These are phyloP conservation scores for Fusarium sp. DNA, from an alignment of 2,329 filamentous ascomycete species.

Conservation along the genomic window DNA sequence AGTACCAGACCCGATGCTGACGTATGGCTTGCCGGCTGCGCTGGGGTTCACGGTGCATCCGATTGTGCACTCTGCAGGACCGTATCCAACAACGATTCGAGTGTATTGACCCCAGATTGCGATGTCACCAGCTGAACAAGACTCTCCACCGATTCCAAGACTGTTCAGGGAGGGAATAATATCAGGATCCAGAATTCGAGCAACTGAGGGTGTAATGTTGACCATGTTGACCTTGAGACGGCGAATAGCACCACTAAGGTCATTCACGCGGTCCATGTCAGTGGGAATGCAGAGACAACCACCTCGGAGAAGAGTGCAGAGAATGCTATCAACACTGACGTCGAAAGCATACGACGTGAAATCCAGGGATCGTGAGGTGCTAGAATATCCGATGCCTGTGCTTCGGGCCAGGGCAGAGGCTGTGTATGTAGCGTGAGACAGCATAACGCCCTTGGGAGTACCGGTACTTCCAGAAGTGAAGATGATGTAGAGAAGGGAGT, in stretches of 20 bases:
- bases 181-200: conserved; percentile 58
- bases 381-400: conserved; percentile 54
- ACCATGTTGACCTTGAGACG: conserved; percentile 61
- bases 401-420: conserved; percentile 49
- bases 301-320: conserved; percentile 62
- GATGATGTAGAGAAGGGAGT: conserved; percentile 65
- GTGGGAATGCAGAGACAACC: conserved; percentile 67
- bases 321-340: conserved; percentile 65
- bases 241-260: conserved; percentile 59
- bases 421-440: conserved; percentile 61
- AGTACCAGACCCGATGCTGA: conserved; percentile 61
- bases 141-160: conserved; percentile 63
- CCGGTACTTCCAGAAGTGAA: conserved; percentile 76
- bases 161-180: conserved; percentile 60
- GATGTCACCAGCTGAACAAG: conserved; percentile 64
- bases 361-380: conserved; percentile 57
- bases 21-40: conserved; percentile 48
- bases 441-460: conserved; percentile 71
- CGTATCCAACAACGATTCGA: conserved; percentile 64
- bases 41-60: conserved; percentile 62
- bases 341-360: conserved; percentile 67
- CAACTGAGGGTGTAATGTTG: conserved; percentile 63
- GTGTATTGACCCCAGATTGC: conserved; percentile 60
- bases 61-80: conserved; percentile 66
- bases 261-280: conserved; percentile 64